Percentiles rank a stretch among this genome's conserved stretches.
Conservation (phyloP, 73 alveolate genomes). For the Uronychia binucleata region DNA sequence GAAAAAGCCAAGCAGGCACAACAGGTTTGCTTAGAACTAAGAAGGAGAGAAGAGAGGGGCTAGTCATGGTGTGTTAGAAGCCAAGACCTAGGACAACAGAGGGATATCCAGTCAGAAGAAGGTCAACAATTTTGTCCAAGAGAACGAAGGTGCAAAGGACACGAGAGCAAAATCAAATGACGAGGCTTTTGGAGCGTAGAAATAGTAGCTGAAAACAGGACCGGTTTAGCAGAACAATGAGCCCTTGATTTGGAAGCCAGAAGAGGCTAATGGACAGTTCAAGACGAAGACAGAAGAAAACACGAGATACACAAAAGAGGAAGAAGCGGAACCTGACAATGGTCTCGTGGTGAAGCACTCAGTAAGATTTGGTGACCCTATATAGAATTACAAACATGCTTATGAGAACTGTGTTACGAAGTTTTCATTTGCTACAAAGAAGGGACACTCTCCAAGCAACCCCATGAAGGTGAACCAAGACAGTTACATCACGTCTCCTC, state of each 20-base stretch:
- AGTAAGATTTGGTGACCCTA: not conserved
- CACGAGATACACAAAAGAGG: not conserved
- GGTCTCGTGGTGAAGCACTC: not conserved
- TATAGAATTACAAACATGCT: not conserved
- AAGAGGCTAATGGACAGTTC: not conserved
- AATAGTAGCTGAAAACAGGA: too few species aligned
- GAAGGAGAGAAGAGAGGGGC: too few species aligned
- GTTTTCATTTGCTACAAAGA: not conserved
- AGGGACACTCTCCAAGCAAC: not conserved
- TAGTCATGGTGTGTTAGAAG: too few species aligned
- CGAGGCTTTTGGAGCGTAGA: not conserved
- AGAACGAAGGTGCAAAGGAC: not conserved
- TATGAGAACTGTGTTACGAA: not conserved
- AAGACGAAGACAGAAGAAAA: not conserved
- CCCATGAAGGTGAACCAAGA: slow-evolving; percentile 41
- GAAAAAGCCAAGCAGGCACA: not conserved
- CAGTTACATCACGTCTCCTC: slow-evolving; percentile 23
- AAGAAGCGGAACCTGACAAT: not conserved
- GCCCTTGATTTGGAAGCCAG: not conserved
- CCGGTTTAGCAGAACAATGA: too few species aligned
- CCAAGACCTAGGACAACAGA: too few species aligned
- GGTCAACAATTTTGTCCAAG: not conserved
- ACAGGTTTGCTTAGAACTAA: not conserved
- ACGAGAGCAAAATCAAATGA: not conserved
- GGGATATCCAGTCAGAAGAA: not conserved